Percentiles rank a stretch among this genome's conserved stretches.
Evolutionary conservation across 2,329 filamentous ascomycete genomes (phyloP).

Genomic region (Chrysosphaeria jannelii): DNA sequence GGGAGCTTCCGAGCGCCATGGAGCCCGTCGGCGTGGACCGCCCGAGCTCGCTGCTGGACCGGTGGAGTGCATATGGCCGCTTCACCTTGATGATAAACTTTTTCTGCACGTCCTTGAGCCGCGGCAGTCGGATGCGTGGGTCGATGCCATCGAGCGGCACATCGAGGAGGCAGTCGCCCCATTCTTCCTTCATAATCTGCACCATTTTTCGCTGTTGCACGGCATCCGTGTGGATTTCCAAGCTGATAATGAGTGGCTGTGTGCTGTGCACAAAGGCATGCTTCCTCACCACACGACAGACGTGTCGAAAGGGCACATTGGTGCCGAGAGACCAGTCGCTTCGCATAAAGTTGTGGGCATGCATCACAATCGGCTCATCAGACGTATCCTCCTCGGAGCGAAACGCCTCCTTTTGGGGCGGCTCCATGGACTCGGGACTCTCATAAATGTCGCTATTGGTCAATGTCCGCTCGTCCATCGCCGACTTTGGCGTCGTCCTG

Average conservation of each 20-base stretch:
- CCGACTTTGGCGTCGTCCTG: no score
- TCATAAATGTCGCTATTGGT: no score
- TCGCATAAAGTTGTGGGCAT: constrained; percentile 14
- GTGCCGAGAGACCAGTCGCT: constrained; percentile 47
- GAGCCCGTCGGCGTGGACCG: constrained; percentile 6
- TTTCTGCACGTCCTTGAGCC: constrained; percentile 36
- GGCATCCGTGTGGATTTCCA: constrained; percentile 63
- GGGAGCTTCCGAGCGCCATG: constrained; percentile 6
- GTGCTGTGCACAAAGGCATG: constrained; percentile 47
- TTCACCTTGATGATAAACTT: constrained; percentile 75
- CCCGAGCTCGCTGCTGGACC: constrained; percentile 5
- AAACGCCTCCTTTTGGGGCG: no score
- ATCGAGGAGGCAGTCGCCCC: constrained; percentile 45
- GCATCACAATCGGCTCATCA: constrained; percentile 51
- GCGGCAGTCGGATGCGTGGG: constrained; percentile 27
- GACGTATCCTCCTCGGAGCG: constrained; percentile 8
- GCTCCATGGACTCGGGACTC: no score
- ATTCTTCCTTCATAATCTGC: constrained; percentile 72
- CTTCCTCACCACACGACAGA: constrained; percentile 52
- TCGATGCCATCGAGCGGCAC: constrained; percentile 17
- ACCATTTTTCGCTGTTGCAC: constrained; percentile 84
- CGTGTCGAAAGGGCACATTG: constrained; percentile 62
- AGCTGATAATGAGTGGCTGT: constrained; percentile 65
- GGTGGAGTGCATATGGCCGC: constrained; percentile 11
- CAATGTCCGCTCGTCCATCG: no score